Base-by-base conservation (phyloP, 148 eudicot genomes). In the Mesembryanthemum crystallinum region DNA sequence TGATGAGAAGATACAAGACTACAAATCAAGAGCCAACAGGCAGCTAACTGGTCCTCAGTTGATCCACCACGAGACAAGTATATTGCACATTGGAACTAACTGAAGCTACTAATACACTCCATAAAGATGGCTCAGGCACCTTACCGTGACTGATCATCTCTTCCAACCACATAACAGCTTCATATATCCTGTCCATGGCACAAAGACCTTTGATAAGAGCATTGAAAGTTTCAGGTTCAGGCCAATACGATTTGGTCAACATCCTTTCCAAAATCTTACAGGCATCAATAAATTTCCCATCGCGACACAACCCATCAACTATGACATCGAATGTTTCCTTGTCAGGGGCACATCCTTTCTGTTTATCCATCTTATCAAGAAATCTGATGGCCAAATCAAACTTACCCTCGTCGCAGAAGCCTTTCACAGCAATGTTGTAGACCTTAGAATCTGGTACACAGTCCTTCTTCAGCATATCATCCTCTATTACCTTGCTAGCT, bases 101-200 rank as follows among this genome's bases (percentile, higher is more conserved):
- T 20, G 88, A 84, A 77, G 80, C 74, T 25, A 88, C 87, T 77
- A 94, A 73, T 65, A 84, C 81, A 69, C 74, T 67, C 98, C 96
- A 94, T 20, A 83, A 57, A 69, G 75, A 81, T 51, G 75, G 28
- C 20, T 92, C 81, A 0, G 96, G 97, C 67, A 79, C 78, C 78
- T 82, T 86, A 23, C 86, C 90, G 69, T 90, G 90, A 77, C 91
- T 85, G 66, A 94, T 84, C 97, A 94, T 94, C 88, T 94, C 97
- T 75, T 94, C 98, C 79, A 92, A 79, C 96, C 97, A 94, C 85
- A 88, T 73, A 66, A 79, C 82, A 18, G 93, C 96, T 83, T 87
- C 89, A 64, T 92, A 92, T 62, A 74, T 73, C 77, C 86, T 86
- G 18, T 82, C 80, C 23, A 77, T 54, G 3, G 74, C 69, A 77